Conservation (phyloP, 1,284 basidiomycete genomes). For the Papiliotrema fonsecae region DNA sequence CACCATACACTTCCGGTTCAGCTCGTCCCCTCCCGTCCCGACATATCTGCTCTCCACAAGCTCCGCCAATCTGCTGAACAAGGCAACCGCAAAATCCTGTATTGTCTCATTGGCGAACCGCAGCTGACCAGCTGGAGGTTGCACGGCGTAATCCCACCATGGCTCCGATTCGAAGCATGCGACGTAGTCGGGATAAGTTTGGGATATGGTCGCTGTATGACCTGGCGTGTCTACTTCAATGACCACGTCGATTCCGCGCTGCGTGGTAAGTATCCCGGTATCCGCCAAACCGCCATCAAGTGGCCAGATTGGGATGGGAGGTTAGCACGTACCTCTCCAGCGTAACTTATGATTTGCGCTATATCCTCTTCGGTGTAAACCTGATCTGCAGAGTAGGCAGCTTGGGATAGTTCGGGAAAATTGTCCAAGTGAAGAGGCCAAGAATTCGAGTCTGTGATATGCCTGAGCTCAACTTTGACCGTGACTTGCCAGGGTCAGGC, state of each 20-base stretch:
- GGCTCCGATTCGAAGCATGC: conserved; percentile 63
- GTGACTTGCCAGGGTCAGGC: background rate
- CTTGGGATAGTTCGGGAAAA: conserved; percentile 60
- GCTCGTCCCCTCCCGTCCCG: conserved; percentile 77
- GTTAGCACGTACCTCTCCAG: conserved; percentile 63
- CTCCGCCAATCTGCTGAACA: conserved; percentile 47
- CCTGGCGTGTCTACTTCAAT: conserved; percentile 75
- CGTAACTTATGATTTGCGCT: conserved; percentile 62
- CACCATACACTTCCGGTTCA: conserved; percentile 66
- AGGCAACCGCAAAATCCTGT: conserved; percentile 50
- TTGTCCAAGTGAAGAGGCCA: conserved; percentile 67
- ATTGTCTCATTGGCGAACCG: conserved; percentile 57
- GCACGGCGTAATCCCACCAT: conserved; percentile 58
- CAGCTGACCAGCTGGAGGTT: conserved; percentile 77
- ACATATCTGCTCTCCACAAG: conserved; percentile 53
- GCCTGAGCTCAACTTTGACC: conserved; percentile 45
- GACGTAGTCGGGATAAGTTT: conserved; percentile 65
- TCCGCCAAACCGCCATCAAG: background rate
- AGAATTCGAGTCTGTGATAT: conserved; percentile 60
- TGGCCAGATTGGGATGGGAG: no score
- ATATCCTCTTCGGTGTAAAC: conserved; percentile 63
- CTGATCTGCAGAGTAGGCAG: conserved; percentile 60
- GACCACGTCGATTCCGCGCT: conserved; percentile 76
- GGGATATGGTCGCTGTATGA: conserved; percentile 65
- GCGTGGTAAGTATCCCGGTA: background rate